Base-by-base conservation (phyloP, 192 early-diverging fungal genomes). In the Paraglomus brasilianum region DNA sequence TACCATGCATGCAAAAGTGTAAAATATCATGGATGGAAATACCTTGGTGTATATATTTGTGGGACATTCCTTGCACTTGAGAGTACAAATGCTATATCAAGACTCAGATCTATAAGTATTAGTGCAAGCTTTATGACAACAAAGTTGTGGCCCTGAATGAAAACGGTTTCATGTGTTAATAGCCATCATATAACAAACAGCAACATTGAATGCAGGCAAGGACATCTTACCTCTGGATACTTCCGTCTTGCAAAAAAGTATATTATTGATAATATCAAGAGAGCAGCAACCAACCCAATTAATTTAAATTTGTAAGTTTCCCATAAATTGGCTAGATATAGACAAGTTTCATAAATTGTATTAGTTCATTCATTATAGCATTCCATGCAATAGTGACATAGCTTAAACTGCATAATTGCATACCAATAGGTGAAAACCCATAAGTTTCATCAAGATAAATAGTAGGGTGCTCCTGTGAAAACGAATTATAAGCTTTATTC, bases 261-360 rank as follows among this genome's bases (percentile, higher is more conserved):
- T 51, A 66, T 45, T 21, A 66, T 5, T 22, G 22, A 40, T 21
- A 66, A 51, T 19, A 66, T 22, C 14, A 41, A 14, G 11, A 66
- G 7, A 66, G 9, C 22, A 45, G 22, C 24, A 0, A 44, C 17
- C 10, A 39, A 10, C 11, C 30, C 48, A 13, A 41, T n/a, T 51
- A 66, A 30, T 40, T 15, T 39, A 13, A 11, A 15, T 15, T 41
- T 49, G 7, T 66, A 66, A 41, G 6, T 36, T 66, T 66, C 48
- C 48, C 36, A 66, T n/a, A 66, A 52, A 51, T 66, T 19, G 10
- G 64, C 64, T 66, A 38, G 41, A 48, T 15, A 30, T 66, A 38
- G 41, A 48, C 24, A 30, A 8, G 42, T 13, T 41, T 41, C 19
- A 6, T 36, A 13, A 41, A 21, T 17, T 4, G 19, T 43, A 14